Evolutionary conservation across 2,329 filamentous ascomycete genomes (phyloP), one percentile per base, ranked within the genome.

Genomic region (Fusarium coicis): DNA sequence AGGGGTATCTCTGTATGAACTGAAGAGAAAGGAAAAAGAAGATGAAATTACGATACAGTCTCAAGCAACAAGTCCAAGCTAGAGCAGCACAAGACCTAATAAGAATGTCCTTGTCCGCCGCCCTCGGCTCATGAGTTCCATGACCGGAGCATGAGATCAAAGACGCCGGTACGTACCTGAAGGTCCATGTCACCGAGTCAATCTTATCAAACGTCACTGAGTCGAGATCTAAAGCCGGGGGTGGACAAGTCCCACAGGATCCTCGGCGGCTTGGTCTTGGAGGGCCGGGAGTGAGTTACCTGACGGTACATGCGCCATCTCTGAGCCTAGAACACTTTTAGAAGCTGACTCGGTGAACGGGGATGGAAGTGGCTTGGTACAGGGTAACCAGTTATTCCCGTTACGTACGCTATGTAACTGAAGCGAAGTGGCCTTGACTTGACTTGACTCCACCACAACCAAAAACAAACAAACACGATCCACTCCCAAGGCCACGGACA

Each of bases 41-140:
- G 42, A 50, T 34, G 23, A 39, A 64, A 53, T 46, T n/a, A 15
- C 49, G 34, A 68, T 32, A 30, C 58, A 52, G 23, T 44, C 34
- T n/a, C 46, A 11, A 56, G n/a, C 28, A 63, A 37, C 39, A 16
- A 26, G 34, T 58, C 42, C 10, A 61, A n/a, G 42, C 67, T 57
- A 68, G 56, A 73, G 66, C 46, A 64, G 66, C 44, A 39, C 39
- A 71, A 60, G 66, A 65, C 52, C 55, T 68, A 74, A 72, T 73
- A 73, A 74, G 67, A 74, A 59, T 52, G 57, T 53, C 52, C 43
- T 52, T 54, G 53, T 44, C 52, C 37, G 66, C 67, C 58, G 44
- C 55, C 61, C 57, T 72, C 71, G 71, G 71, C 70, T 74, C 71
- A 72, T 73, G 71, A 73, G 71, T 63, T 63, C 63, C 71, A 57